Evolutionary conservation across 768 basidiomycete species (phyloP).

Genomic region (Amanita exitialis): DNA sequence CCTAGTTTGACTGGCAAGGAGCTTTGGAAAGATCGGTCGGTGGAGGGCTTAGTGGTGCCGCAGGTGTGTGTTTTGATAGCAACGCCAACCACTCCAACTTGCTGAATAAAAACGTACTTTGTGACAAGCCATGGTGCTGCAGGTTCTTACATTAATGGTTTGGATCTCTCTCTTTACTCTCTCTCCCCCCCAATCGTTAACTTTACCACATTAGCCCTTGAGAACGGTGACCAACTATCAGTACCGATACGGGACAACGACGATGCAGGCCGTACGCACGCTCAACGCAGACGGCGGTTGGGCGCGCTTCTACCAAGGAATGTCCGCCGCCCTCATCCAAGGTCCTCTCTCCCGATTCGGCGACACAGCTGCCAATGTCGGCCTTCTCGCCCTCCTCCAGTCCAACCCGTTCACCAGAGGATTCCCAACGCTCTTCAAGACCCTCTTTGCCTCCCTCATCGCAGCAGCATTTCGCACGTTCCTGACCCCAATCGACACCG

Average conservation of each 20-base stretch:
- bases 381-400: constrained; percentile 77
- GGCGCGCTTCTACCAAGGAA: constrained; percentile 81
- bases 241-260: constrained; percentile 79
- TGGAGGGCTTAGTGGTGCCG: constrained; percentile 85
- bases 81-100: not conserved
- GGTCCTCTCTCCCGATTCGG: constrained; percentile 83
- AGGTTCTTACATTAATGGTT: constrained; percentile 86
- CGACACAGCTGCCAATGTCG: constrained; percentile 91
- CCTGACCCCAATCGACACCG: constrained; percentile 87
- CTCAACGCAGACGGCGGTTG: constrained; percentile 75
- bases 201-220: too few relatives aligned
- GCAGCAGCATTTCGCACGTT: constrained; percentile 85
- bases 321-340: constrained; percentile 77
- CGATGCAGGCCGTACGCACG: constrained; percentile 50
- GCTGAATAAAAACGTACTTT: not conserved
- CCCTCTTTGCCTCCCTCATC: constrained; percentile 65
- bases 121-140: constrained; percentile 89
- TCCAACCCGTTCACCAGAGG: constrained; percentile 62
- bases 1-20: constrained; percentile 67
- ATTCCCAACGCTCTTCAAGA: constrained; percentile 60
- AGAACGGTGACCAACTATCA: constrained; percentile 97
- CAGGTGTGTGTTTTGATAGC: constrained; percentile 37
- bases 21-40: constrained; percentile 81
- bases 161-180: too few relatives aligned
- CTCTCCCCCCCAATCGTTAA: too few relatives aligned